Percentiles rank a stretch among this genome's conserved stretches.
These are phyloP conservation scores for Agaricus sinodeliciosus DNA, from an alignment of 768 basidiomycete genomes.

Conservation along the genomic window DNA sequence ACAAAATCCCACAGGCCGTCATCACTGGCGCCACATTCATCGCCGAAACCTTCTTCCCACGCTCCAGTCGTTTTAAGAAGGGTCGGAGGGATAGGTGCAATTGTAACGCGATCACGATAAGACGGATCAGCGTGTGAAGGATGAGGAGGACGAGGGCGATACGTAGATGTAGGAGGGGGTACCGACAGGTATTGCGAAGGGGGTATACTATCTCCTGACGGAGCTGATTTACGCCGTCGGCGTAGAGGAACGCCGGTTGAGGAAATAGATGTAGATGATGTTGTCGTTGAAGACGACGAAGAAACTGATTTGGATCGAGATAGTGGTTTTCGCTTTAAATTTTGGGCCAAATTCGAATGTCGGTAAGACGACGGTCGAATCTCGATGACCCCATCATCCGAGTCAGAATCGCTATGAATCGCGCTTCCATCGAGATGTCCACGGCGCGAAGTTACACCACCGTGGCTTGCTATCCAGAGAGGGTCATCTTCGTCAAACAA, in stretches of 20 bases:
- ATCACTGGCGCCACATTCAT: conserved; percentile 33
- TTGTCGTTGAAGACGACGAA: conserved; percentile 33
- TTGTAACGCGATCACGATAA: conserved; percentile 31
- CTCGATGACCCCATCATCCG: conserved; percentile 51
- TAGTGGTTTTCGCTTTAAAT: conserved; percentile 17
- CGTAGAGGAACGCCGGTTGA: conserved; percentile 20
- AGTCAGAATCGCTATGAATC: conserved; percentile 35
- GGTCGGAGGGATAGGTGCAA: conserved; percentile 55
- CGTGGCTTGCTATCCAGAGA: conserved; percentile 12
- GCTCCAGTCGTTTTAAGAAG: conserved; percentile 73
- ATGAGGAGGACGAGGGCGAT: conserved; percentile 19
- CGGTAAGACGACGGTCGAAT: conserved; percentile 39
- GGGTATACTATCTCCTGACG: conserved; percentile 18
- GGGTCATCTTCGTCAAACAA: conserved; percentile 40
- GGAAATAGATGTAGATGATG: conserved; percentile 36
- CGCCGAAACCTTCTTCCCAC: conserved; percentile 44
- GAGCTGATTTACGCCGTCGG: conserved; percentile 17
- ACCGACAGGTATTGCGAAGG: conserved; percentile 16
- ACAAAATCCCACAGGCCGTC: conserved; percentile 22
- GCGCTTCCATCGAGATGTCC: conserved; percentile 20
- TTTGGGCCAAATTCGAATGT: conserved; percentile 12
- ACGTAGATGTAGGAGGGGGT: conserved; percentile 17
- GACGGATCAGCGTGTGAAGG: conserved; percentile 19
- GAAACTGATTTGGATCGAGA: conserved; percentile 37
- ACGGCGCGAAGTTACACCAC: conserved; percentile 19